Base-by-base conservation (phyloP, 164 flowering plant species). In the Aristolochia fimbriata region DNA sequence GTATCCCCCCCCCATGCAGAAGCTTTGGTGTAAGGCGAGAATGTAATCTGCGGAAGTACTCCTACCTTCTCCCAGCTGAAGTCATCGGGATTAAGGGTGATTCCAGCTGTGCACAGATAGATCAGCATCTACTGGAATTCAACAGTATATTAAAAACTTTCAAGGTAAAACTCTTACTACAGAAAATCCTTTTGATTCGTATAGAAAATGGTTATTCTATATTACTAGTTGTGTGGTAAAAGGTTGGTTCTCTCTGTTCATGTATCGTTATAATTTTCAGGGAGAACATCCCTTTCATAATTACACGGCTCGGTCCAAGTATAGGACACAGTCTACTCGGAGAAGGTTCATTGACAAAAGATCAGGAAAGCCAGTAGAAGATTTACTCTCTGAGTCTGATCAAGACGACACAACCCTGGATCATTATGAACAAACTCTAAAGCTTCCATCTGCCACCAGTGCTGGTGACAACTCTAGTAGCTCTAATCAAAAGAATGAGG, bases 251-350 rank as follows among this genome's bases (percentile, higher is more conserved):
- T 24, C 33, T 24, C 23, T 16, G 10, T 49, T 49, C 52, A 30
- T 59, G 23, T 66, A 30, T 51, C 25, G 11, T 46, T 66, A 53
- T 13, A 37, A 19, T 47, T 69, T 70, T 52, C 76, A 92, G 98
- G 98, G 98, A 43, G 87, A 78, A 24, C 87, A 84, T 73, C 89
- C 98, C 63, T 92, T 88, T 57, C 98, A 92, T 66, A 92, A 88
- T 52, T 92, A 87, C 61, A 92, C 98, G 16, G 62, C 78, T 47
- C 70, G 98, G 19, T 65, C 96, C 57, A 87, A 81, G 68, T 92
- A 92, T 69, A 81, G 98, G 70, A 81, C 54, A 73, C 60, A 58
- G 24, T 37, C 50, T 58, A 60, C 65, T 62, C 31, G 51, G 46
- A 76, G 71, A 68, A 49, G 59, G 4, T 58, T 14, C 27, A 31